Evolutionary conservation across 371 early-diverging fungal genomes (phyloP).

Genomic region (Phascolomyces articulosus): DNA sequence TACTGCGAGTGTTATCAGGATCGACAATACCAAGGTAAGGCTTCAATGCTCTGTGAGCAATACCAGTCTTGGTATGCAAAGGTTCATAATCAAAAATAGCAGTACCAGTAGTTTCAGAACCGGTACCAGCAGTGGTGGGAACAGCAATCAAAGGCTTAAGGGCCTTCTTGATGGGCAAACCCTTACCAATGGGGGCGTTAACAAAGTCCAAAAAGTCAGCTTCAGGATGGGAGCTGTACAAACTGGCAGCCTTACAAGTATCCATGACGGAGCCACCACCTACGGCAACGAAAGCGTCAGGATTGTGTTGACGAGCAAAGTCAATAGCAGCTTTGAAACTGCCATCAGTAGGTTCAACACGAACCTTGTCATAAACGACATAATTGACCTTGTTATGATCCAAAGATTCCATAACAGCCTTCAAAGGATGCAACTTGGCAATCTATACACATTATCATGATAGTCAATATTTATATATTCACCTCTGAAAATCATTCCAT

Average conservation of each 20-base stretch:
- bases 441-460: conserved; percentile 27
- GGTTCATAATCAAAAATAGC: conserved; percentile 91
- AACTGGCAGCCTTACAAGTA: conserved; percentile 90
- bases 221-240: conserved; percentile 82
- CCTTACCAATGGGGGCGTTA: conserved; percentile 93
- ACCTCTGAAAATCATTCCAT: too few species aligned
- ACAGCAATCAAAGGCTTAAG: conserved; percentile 84
- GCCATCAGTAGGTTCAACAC: conserved; percentile 86
- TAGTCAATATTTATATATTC: conserved; percentile 3
- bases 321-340: conserved; percentile 81
- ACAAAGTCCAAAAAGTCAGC: conserved; percentile 91
- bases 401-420: conserved; percentile 81
- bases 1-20: conserved; percentile 84
- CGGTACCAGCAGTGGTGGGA: conserved; percentile 88
- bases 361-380: conserved; percentile 77
- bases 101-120: conserved; percentile 90
- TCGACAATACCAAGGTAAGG: conserved; percentile 89
- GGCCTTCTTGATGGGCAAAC: conserved; percentile 70
- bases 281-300: conserved; percentile 89
- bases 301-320: conserved; percentile 73
- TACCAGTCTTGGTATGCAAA: conserved; percentile 88
- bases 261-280: conserved; percentile 95
- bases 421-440: conserved; percentile 75
- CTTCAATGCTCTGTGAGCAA: conserved; percentile 85
- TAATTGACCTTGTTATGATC: conserved; percentile 70